Percentiles rank a stretch among this genome's conserved stretches.
Evolutionary conservation across 495 filamentous ascomycete species (phyloP).

Genomic region (Xylaria longipes): DNA sequence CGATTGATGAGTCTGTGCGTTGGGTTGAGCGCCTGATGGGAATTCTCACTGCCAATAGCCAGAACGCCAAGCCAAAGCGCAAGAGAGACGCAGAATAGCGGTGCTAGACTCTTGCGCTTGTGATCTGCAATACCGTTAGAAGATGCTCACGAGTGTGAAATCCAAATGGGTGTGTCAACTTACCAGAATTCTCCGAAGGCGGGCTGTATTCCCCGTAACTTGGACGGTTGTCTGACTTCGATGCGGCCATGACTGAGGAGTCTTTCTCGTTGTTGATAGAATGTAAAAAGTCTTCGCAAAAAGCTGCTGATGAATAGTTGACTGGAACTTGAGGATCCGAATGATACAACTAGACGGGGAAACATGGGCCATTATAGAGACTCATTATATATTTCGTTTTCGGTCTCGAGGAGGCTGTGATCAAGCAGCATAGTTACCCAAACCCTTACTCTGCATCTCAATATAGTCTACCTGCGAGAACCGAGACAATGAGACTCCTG

Average conservation of each 20-base stretch:
- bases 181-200: background rate
- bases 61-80: background rate
- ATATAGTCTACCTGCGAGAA: background rate
- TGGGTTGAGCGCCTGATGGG: background rate
- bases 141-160: background rate
- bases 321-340: background rate
- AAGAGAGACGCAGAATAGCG: background rate
- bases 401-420: background rate
- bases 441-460: background rate
- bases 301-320: background rate
- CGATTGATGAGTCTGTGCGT: background rate
- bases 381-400: background rate
- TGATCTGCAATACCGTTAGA: background rate
- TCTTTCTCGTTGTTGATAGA: background rate
- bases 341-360: background rate
- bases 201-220: background rate
- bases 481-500: background rate
- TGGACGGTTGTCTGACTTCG: background rate
- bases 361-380: background rate
- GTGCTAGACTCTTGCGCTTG: background rate
- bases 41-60: background rate
- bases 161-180: background rate
- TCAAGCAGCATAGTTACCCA: background rate
- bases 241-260: background rate
- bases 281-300: background rate